Conservation (phyloP, 2,329 filamentous ascomycete species). For the Paecilomyces variotii region DNA sequence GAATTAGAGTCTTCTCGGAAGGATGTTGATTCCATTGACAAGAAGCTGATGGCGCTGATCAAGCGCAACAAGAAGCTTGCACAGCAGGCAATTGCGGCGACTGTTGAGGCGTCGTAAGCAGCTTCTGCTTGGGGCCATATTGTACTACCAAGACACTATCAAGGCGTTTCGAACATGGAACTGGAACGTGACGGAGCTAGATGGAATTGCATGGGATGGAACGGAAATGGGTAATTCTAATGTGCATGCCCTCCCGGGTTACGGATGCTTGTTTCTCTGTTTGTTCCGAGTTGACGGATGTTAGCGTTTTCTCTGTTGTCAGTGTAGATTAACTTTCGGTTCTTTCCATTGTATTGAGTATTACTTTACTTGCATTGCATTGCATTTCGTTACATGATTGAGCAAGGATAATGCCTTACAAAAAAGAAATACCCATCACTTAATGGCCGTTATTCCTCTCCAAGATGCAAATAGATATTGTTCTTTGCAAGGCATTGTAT, state of each 20-base stretch:
- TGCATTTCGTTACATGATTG: neutral
- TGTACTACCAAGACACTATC: neutral
- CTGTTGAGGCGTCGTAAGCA: conserved; percentile 12
- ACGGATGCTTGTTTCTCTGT: neutral
- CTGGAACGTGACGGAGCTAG: neutral
- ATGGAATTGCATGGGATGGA: neutral
- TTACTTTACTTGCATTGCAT: neutral
- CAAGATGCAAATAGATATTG: too few species aligned
- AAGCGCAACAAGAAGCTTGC: conserved; percentile 37
- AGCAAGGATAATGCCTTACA: too few species aligned
- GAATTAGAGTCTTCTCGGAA: conserved; percentile 66
- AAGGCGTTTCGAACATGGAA: neutral
- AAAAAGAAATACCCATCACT: too few species aligned
- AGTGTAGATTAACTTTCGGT: neutral
- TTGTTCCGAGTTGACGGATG: neutral
- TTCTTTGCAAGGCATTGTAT: too few species aligned
- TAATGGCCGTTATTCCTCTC: too few species aligned
- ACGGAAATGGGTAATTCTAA: neutral
- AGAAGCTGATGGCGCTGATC: conserved; percentile 33
- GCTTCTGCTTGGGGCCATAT: neutral
- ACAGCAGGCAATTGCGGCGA: conserved; percentile 30
- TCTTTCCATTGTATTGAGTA: neutral
- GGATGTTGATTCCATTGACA: conserved; percentile 51
- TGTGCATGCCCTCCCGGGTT: neutral
- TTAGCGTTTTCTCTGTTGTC: neutral